Evolutionary conservation across 116 monocot species (phyloP).

Genomic region (Iris pallida): DNA sequence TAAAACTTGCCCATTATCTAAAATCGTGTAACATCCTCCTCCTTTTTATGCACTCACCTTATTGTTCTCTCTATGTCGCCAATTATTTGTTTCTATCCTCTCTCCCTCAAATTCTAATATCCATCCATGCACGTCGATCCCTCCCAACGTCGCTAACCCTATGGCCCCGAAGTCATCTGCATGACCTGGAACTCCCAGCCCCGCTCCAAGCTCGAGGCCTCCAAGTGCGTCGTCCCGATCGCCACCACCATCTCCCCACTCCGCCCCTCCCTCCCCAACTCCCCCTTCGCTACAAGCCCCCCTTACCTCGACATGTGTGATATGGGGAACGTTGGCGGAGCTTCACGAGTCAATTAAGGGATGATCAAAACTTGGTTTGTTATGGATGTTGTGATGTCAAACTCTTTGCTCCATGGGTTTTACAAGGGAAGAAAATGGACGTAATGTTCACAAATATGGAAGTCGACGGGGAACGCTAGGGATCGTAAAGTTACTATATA

Average conservation of each 20-base stretch:
- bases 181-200: conserved; percentile 94
- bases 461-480: conserved; percentile 31
- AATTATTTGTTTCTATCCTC: too few species aligned
- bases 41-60: too few species aligned
- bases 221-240: conserved; percentile 83
- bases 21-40: too few species aligned
- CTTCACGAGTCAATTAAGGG: conserved; percentile 38
- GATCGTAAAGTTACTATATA: conserved; percentile 58
- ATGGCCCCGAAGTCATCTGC: conserved; percentile 79
- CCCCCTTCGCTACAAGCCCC: conserved; percentile 95
- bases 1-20: too few species aligned
- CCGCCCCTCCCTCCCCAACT: conserved; percentile 68
- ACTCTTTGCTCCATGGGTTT: conserved; percentile 59
- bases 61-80: too few species aligned
- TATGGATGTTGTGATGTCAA: conserved; percentile 59
- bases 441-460: conserved; percentile 54
- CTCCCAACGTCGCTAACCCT: conserved; percentile 38
- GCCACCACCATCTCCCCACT: conserved; percentile 83
- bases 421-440: conserved; percentile 38
- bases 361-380: conserved; percentile 52
- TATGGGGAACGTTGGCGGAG: conserved; percentile 50
- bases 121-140: too few species aligned
- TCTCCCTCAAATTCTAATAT: too few species aligned
- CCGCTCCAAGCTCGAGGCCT: conserved; percentile 81
- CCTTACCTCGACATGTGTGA: conserved; percentile 69